Conservation (phyloP, 2,329 filamentous ascomycete species). For the Plenodomus tracheiphilus region DNA sequence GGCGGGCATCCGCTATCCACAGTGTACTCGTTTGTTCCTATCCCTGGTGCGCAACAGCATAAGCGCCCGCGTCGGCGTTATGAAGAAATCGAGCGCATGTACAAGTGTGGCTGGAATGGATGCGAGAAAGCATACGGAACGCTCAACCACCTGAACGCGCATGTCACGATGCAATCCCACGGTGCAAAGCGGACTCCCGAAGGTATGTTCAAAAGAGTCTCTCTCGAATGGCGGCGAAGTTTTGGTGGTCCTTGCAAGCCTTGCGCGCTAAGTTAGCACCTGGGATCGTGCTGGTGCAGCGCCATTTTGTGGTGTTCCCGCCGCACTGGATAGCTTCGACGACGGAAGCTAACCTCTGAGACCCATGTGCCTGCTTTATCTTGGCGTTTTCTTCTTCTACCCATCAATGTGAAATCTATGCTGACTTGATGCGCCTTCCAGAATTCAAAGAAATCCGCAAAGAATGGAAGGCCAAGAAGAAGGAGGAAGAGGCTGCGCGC, state of each 20-base stretch:
- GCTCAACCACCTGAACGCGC: slow-evolving; percentile 94
- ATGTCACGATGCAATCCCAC: slow-evolving; percentile 98
- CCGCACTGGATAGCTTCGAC: slow-evolving; percentile 51
- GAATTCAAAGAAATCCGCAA: slow-evolving; percentile 99
- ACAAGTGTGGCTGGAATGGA: slow-evolving; percentile 98
- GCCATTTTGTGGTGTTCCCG: slow-evolving; percentile 58
- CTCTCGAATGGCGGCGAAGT: too few relatives aligned
- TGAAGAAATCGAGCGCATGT: slow-evolving; percentile 99
- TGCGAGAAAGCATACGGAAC: slow-evolving; percentile 99
- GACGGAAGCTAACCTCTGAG: slow-evolving; percentile 50
- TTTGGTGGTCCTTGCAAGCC: slow-evolving; percentile 31
- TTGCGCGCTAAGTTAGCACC: slow-evolving; percentile 38
- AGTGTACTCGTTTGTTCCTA: slow-evolving; percentile 97
- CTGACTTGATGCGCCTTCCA: slow-evolving; percentile 53
- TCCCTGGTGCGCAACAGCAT: slow-evolving; percentile 94
- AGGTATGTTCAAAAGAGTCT: slow-evolving; percentile 82
- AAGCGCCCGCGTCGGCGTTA: slow-evolving; percentile 92
- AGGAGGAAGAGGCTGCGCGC: slow-evolving; percentile 90
- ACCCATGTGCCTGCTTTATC: slow-evolving; percentile 43
- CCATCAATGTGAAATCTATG: slow-evolving; percentile 27
- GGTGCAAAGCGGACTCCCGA: slow-evolving; percentile 93
- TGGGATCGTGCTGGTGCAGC: slow-evolving; percentile 49
- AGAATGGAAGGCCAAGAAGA: slow-evolving; percentile 99
- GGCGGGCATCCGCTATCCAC: slow-evolving; percentile 63
- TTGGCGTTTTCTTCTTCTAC: slow-evolving; percentile 30